These are phyloP conservation scores for Erythrophleum ivorense DNA, from an alignment of 331 rosid genomes.

Conservation along the genomic window DNA sequence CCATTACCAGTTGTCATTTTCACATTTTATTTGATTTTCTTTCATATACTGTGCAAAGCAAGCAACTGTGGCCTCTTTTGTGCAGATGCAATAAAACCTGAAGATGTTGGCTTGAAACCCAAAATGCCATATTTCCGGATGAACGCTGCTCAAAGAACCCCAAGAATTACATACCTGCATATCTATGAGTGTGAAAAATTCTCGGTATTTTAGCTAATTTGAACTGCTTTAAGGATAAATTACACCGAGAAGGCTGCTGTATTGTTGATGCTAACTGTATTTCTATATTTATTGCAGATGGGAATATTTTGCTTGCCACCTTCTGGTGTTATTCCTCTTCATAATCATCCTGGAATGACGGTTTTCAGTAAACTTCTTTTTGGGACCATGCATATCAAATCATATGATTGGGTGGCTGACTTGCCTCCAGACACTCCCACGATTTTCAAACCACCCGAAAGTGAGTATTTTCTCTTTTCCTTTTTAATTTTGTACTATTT, in stretches of 20 bases:
- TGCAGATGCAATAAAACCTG: constrained; percentile 68
- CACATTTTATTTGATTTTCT: background rate
- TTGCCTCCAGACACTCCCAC: constrained; percentile 43
- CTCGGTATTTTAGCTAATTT: constrained; percentile 61
- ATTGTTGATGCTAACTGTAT: constrained; percentile 3
- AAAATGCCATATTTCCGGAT: constrained; percentile 62
- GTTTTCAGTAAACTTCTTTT: constrained; percentile 89
- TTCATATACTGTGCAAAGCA: constrained; percentile 1
- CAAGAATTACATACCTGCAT: constrained; percentile 76
- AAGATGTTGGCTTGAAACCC: constrained; percentile 70
- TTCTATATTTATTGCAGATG: constrained; percentile 59
- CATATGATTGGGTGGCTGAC: constrained; percentile 84
- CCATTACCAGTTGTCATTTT: background rate
- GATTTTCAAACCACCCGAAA: constrained; percentile 48
- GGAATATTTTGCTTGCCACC: constrained; percentile 97
- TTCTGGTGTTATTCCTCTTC: constrained; percentile 87
- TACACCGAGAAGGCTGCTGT: background rate
- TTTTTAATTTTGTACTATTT: no score
- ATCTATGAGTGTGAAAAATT: constrained; percentile 66
- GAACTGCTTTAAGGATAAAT: constrained; percentile 3
- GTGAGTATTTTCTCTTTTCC: constrained; percentile 47
- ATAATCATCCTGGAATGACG: constrained; percentile 97
- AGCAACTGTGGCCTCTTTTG: constrained; percentile 25
- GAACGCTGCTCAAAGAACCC: constrained; percentile 37
- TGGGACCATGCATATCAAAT: constrained; percentile 94